A percentile compares a stretch with the other conserved stretches of the same genome.
phyloP scores from a whole-genome alignment of 148 eudicot genomes.

The Arbutus unedo region DNA sequence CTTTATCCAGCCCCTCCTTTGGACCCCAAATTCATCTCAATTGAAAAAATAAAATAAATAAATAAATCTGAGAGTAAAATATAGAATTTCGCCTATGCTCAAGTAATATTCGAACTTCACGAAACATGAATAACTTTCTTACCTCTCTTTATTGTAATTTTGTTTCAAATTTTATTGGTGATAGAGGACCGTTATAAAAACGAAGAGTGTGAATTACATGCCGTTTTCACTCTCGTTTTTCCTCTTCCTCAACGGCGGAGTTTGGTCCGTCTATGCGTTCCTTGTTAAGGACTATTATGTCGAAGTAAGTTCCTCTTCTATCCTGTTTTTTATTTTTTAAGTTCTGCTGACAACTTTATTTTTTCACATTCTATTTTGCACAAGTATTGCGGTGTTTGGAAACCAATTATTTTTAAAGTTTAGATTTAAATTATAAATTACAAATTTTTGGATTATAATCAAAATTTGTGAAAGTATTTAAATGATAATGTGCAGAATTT shows the following conservation, averaged over 20 bases:
- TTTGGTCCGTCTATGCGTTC: slow-evolving; percentile 29
- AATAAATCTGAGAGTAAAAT: too few relatives aligned
- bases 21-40: too few relatives aligned
- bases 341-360: not conserved
- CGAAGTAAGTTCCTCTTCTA: slow-evolving; percentile 20
- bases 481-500: too few relatives aligned
- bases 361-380: not conserved
- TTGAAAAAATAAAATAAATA: too few relatives aligned
- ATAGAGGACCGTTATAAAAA: slow-evolving; percentile 31
- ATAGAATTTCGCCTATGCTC: too few relatives aligned
- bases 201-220: slow-evolving; percentile 40
- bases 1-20: too few relatives aligned
- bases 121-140: not conserved
- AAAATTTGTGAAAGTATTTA: not conserved
- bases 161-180: not conserved
- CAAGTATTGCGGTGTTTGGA: too few relatives aligned
- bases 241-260: slow-evolving; percentile 29
- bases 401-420: too few relatives aligned
- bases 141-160: not conserved
- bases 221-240: slow-evolving; percentile 33
- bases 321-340: not conserved
- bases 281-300: slow-evolving; percentile 24
- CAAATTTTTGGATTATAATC: too few relatives aligned
- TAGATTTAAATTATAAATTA: too few relatives aligned
- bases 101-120: not conserved